Conservation (phyloP, 2,329 filamentous ascomycete species). For the Aspergillus phoenicis region DNA sequence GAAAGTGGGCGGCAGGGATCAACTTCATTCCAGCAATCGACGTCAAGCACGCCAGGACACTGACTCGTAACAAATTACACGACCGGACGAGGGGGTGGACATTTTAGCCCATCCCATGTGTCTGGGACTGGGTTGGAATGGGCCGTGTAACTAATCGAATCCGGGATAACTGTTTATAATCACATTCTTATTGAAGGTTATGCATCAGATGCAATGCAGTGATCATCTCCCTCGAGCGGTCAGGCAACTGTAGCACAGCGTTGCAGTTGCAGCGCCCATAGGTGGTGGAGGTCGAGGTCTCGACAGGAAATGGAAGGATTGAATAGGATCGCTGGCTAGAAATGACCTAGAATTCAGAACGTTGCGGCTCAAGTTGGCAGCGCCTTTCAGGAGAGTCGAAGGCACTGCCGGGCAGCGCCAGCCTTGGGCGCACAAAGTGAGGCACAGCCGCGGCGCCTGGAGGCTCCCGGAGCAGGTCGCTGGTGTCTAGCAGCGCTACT, state of each 20-base stretch:
- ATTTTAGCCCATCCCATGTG: background rate
- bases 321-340: conserved; percentile 4
- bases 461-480: background rate
- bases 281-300: background rate
- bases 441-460: conserved; percentile 3
- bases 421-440: background rate
- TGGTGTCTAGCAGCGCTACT: no score
- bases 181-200: background rate
- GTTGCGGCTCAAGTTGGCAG: background rate
- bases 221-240: background rate
- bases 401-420: background rate
- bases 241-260: conserved; percentile 1
- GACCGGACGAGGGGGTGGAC: background rate
- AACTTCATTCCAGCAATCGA: conserved; percentile 5
- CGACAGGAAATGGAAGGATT: background rate
- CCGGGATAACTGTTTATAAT: background rate
- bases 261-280: background rate
- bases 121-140: background rate
- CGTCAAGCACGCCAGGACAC: conserved; percentile 1
- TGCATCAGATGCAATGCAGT: background rate
- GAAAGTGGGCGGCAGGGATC: conserved; percentile 11
- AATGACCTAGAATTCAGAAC: conserved; percentile 3
- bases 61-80: conserved; percentile 12
- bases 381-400: no score
- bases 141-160: background rate